A percentile compares a stretch with the other conserved stretches of the same genome.
phyloP scores from a whole-genome alignment of 306 rosid genomes.

The Betula pendula region DNA sequence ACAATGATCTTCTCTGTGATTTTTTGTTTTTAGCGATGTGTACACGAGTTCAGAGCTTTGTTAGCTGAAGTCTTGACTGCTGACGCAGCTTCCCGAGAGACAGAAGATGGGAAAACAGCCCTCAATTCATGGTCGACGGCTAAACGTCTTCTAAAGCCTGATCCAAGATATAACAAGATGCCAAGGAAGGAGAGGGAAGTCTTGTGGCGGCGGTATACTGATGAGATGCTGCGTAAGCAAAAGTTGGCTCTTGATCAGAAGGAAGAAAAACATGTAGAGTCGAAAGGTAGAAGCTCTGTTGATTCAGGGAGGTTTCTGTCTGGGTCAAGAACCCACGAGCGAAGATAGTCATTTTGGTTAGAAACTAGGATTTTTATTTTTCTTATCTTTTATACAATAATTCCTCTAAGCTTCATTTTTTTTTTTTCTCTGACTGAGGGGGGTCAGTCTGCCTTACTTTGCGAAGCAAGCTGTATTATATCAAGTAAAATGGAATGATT shows the following conservation, averaged over 20 bases:
- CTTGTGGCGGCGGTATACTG: conserved; percentile 71
- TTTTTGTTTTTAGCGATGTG: conserved; percentile 66
- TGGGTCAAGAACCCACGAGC: conserved; percentile 52
- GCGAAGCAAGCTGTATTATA: not conserved
- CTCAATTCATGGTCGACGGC: conserved; percentile 92
- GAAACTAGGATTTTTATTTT: conserved; percentile 1
- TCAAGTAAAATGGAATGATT: not conserved
- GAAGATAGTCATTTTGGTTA: conserved; percentile 38
- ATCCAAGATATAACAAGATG: conserved; percentile 74
- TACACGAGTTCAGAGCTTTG: conserved; percentile 67
- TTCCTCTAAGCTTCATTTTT: not conserved
- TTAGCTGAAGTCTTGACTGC: conserved; percentile 67
- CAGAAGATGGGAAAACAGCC: conserved; percentile 73
- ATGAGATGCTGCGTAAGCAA: conserved; percentile 70
- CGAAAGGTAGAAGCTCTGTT: conserved; percentile 47
- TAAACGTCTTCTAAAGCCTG: conserved; percentile 66
- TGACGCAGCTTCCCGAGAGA: conserved; percentile 62
- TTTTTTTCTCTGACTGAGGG: not conserved
- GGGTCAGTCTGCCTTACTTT: not conserved
- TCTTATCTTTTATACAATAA: not conserved
- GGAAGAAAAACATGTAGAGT: conserved; percentile 59
- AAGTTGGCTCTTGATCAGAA: conserved; percentile 53
- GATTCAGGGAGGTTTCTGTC: conserved; percentile 45
- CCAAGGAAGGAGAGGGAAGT: conserved; percentile 80
- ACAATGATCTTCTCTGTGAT: not conserved